Evolutionary conservation across 2,329 filamentous ascomycete species (phyloP).

Genomic region (Xylaria sp.): DNA sequence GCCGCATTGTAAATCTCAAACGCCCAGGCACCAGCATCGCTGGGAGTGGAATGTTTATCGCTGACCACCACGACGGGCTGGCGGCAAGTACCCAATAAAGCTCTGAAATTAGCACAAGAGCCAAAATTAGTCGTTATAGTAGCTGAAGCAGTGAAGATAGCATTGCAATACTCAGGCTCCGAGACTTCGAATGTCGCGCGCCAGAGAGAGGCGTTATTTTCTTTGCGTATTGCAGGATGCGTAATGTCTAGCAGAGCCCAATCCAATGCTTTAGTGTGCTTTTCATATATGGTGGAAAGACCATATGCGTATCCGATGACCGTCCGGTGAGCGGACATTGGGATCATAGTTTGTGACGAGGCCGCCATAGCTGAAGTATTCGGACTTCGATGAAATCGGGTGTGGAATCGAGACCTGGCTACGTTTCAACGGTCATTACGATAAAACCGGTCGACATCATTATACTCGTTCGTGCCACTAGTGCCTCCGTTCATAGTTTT

Average conservation of each 20-base stretch:
- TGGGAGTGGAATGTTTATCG: not conserved
- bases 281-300: not conserved
- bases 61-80: not conserved
- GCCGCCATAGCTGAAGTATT: not conserved
- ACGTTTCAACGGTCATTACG: not conserved
- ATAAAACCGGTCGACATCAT: not conserved
- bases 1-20: too few relatives aligned
- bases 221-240: not conserved
- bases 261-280: not conserved
- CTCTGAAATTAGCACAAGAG: not conserved
- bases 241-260: conserved; percentile 2
- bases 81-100: too few relatives aligned
- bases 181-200: too few relatives aligned
- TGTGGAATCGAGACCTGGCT: too few relatives aligned
- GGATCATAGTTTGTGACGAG: too few relatives aligned
- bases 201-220: not conserved
- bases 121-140: not conserved
- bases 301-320: not conserved
- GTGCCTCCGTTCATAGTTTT: not conserved
- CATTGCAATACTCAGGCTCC: not conserved
- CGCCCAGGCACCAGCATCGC: not conserved
- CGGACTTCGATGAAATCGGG: not conserved
- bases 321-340: not conserved
- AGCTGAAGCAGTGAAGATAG: not conserved
- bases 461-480: not conserved